Evolutionary conservation across 306 rosid genomes (phyloP), one percentile per base, ranked within the genome.

Genomic region (Cyamopsis tetragonoloba): DNA sequence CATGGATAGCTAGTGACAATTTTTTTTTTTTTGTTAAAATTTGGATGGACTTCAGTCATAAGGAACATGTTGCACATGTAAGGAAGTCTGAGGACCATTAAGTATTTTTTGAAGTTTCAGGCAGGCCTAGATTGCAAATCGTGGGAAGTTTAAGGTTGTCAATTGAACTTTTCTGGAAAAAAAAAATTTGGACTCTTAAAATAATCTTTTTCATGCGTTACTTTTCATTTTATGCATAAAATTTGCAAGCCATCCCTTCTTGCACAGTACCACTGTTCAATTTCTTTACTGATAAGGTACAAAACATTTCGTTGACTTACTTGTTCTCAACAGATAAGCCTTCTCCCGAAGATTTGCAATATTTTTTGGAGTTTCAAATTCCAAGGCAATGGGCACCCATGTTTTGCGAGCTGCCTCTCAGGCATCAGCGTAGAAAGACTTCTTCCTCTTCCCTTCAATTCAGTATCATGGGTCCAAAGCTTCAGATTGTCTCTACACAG

Each of bases 331-430:
- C 81, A 93, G 98, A 93, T 78, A 93, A 93, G 82, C 98, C 98
- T 17, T 37, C 91, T 83, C 78, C 73, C 0, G 89, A 81, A 19
- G 98, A 93, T 81, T 83, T 93, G 31, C 96, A 81, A 37, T 84
- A 81, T 72, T 93, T 93, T 81, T 83, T 93, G 83, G 98, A 93
- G 88, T 93, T 89, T 73, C 98, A 93, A 87, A 86, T 93, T 84
- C 96, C 98, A 18, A 83, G 88, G 81, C 98, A 93, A 79, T 93
- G 98, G 98, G 98, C 91, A 9, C 98, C 98, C 50, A 87, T 89
- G 89, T 93, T 89, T 73, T 83, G 96, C 9, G 96, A 93, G 78
- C 85, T 93, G 54, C 96, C 98, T 51, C 96, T 93, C 47, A 77
- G 96, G 73, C 96, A 86, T 84, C 96, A 83, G 62, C 62, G 70